Percentiles rank a stretch among this genome's conserved stretches.
phyloP scores from a whole-genome alignment of 2,329 filamentous ascomycete species.

The Aspergillus fructus region DNA sequence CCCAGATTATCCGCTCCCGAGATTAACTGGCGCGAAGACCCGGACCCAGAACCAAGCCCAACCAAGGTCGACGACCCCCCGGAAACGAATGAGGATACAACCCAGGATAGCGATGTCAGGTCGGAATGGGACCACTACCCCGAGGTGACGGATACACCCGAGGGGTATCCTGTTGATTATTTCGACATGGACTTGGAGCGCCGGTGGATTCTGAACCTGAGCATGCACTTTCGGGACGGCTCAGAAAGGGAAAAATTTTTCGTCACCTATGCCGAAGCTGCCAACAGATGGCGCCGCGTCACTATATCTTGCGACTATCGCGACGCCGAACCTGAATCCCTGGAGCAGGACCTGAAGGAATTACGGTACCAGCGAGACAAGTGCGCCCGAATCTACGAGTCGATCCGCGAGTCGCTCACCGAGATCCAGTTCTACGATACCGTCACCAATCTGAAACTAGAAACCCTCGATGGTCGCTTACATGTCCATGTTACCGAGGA shows the following conservation, averaged over 20 bases:
- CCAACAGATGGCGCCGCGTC: conserved; percentile 78
- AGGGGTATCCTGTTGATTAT: conserved; percentile 32
- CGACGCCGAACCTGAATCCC: conserved; percentile 71
- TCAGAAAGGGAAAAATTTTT: conserved; percentile 97
- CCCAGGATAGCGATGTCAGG: conserved; percentile 27
- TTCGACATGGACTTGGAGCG: conserved; percentile 80
- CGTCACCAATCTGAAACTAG: conserved; percentile 90
- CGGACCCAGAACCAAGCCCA: conserved; percentile 17
- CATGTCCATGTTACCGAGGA: conserved; percentile 99
- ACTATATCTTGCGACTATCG: conserved; percentile 95
- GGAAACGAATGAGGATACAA: conserved; percentile 30
- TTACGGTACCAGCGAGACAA: conserved; percentile 88
- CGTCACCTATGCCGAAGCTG: conserved; percentile 82
- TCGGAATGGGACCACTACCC: conserved; percentile 29
- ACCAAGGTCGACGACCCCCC: conserved; percentile 33
- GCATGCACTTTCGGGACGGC: conserved; percentile 95
- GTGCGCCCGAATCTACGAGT: conserved; percentile 87
- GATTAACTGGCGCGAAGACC: conserved; percentile 37
- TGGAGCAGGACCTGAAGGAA: conserved; percentile 78
- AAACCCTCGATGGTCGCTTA: conserved; percentile 81
- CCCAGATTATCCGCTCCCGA: conserved; percentile 44
- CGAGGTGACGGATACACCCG: conserved; percentile 27
- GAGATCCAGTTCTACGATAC: conserved; percentile 96
- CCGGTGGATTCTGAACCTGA: conserved; percentile 94
- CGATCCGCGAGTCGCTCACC: conserved; percentile 84